phyloP scores from a whole-genome alignment of 352 stramenopile genomes.

The Stramenopiles sp. region DNA sequence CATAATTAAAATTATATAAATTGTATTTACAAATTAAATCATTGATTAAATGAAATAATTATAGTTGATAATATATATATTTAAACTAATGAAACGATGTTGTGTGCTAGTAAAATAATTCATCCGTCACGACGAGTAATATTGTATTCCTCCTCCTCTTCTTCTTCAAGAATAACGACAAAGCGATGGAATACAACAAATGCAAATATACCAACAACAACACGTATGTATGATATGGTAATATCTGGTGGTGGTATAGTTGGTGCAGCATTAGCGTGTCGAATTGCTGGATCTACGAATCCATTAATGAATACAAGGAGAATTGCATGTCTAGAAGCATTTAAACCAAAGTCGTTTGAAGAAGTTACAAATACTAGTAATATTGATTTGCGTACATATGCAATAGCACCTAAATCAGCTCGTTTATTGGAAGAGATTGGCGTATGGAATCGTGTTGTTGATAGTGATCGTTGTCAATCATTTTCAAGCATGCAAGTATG shows the following conservation, averaged over 20 bases:
- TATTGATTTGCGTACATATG: conserved; percentile 62
- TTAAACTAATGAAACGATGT: no score
- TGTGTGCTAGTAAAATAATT: no score
- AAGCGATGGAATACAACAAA: no score
- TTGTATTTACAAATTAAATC: no score
- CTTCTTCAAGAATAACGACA: no score
- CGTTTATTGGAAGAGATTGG: conserved; percentile 39
- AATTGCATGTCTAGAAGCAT: conserved; percentile 44
- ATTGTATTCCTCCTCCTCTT: no score
- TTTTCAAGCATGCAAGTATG: conserved; percentile 71
- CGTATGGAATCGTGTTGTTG: conserved; percentile 47
- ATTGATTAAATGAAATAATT: no score
- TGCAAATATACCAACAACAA: background rate
- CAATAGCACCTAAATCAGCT: conserved; percentile 57
- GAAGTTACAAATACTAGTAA: conserved; percentile 13
- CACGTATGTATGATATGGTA: conserved; percentile 36
- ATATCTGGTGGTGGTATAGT: conserved; percentile 56
- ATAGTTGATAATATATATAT: no score
- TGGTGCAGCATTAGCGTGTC: conserved; percentile 45
- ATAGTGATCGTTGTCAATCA: conserved; percentile 28
- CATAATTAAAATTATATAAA: no score
- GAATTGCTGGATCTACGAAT: conserved; percentile 29
- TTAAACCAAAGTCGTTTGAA: conserved; percentile 26
- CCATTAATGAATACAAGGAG: conserved; percentile 48
- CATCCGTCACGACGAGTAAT: no score